Evolutionary conservation across 1,139 yeast species (phyloP), one percentile per base, ranked within the genome.

Genomic region (Geotrichum phurueaensis): DNA sequence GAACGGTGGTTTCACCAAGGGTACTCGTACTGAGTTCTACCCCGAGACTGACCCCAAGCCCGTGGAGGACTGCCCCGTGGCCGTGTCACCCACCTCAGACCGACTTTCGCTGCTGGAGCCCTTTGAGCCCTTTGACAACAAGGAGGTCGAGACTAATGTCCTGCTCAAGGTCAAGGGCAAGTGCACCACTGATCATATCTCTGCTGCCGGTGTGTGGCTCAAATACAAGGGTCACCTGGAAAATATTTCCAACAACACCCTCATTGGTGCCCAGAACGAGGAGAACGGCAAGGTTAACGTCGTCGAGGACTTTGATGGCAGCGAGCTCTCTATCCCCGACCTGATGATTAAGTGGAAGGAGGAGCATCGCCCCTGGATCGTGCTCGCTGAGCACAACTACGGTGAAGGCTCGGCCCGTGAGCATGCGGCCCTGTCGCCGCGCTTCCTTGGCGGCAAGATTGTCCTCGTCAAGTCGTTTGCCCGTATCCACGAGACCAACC

Each of bases 321-420:
- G 81, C 52, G 81, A 79, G 57, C 68, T 67, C 72, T 84, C 94
- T 23, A 94, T 94, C 67, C 99, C 99, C n/a, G 98, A 90, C 69
- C 81, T 92, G 63, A 92, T 94, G 98, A 87, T 86, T 76, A 88
- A 89, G 73, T 94, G 97, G 97, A 92, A 92, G 76, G 79, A 83
- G 54, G 95, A 89, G 65, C 69, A 76, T 9, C 83, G 89, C 68
- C 95, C 96, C 20, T 94, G 99, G 99, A 97, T 92, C 79, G 99
- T 94, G 68, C 85, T 94, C 76, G 99, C 98, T 81, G 99, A 91
- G 77, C 97, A 94, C 80, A 94, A 94, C 84, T 89, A 91, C 74
- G 99, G 99, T 84, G 99, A 94, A 83, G 99, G 99, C 82, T 94
- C 99, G 65, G 92, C 98, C 72, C 91, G 99, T 86, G 99, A 94